Percentiles rank a stretch among this genome's conserved stretches.
Evolutionary conservation across 228 moss, liverwort and hornwort species (phyloP).

Genomic region (Sphagnum fallax): DNA sequence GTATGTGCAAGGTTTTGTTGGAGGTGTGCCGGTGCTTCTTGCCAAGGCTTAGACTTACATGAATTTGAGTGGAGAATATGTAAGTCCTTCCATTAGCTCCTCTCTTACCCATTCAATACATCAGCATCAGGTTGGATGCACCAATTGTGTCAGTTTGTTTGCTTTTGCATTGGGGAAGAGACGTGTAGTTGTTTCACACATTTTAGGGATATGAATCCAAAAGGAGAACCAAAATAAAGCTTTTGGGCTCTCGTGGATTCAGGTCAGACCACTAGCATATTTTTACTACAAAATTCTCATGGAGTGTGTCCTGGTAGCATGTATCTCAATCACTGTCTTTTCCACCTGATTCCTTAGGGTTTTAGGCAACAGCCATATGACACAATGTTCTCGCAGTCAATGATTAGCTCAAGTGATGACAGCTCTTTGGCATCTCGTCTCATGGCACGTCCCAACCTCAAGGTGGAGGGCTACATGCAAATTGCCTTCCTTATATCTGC

Average conservation of each 20-base stretch:
- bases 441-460: slow-evolving; percentile 4
- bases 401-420: slow-evolving; percentile 2
- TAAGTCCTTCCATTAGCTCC: slow-evolving; percentile 22
- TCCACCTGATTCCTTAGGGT: too few relatives aligned
- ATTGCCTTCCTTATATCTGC: not conserved
- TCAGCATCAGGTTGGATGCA: too few relatives aligned
- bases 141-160: too few relatives aligned
- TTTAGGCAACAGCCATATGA: not conserved
- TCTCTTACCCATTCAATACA: too few relatives aligned
- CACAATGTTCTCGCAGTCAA: slow-evolving; percentile 1
- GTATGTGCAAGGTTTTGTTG: slow-evolving; percentile 73
- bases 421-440: slow-evolving; percentile 5
- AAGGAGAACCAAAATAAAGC: too few relatives aligned
- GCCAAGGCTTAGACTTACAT: slow-evolving; percentile 97
- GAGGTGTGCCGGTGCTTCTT: slow-evolving; percentile 82
- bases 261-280: slow-evolving; percentile 72
- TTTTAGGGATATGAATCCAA: too few relatives aligned
- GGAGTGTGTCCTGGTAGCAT: slow-evolving; percentile 81
- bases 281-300: slow-evolving; percentile 92
- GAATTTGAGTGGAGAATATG: slow-evolving; percentile 97
- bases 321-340: not conserved
- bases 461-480: slow-evolving; percentile 9
- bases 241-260: not conserved
- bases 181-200: too few relatives aligned
- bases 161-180: too few relatives aligned